Evolutionary conservation across 495 filamentous ascomycete species (phyloP).

Genomic region (Clavariopsis aquatica): DNA sequence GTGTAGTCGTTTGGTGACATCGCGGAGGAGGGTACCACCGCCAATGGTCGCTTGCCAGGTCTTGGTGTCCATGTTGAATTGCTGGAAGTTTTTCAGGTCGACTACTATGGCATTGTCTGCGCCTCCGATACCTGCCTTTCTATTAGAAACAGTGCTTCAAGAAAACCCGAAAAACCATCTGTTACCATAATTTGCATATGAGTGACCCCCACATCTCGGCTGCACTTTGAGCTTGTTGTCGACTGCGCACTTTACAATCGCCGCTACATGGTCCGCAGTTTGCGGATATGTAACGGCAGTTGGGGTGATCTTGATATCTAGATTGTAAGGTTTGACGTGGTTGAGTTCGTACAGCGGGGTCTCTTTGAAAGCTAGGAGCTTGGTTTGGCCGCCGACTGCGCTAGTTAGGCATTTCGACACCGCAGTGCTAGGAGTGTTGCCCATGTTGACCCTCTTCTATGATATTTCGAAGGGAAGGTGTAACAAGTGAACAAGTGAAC

Average conservation of each 20-base stretch:
- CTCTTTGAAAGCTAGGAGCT: conserved; percentile 23
- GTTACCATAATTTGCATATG: conserved; percentile 40
- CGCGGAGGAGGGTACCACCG: conserved; percentile 36
- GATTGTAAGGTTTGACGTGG: conserved; percentile 41
- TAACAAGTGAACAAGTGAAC: not conserved
- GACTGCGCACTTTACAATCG: conserved; percentile 38
- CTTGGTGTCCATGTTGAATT: conserved; percentile 45
- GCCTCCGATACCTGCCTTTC: conserved; percentile 54
- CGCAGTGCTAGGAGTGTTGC: conserved; percentile 26
- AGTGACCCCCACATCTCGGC: conserved; percentile 37
- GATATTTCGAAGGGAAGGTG: not conserved
- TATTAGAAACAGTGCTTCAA: not conserved
- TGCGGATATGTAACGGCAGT: conserved; percentile 37
- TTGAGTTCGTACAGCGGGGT: conserved; percentile 27
- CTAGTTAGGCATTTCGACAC: conserved; percentile 26
- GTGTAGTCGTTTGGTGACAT: conserved; percentile 38
- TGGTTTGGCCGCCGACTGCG: conserved; percentile 30
- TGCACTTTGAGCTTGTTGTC: conserved; percentile 37
- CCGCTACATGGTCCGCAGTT: conserved; percentile 35
- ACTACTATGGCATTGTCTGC: conserved; percentile 49
- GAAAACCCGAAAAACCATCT: not conserved
- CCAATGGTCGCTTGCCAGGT: conserved; percentile 39
- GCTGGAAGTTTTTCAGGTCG: conserved; percentile 51
- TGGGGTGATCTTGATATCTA: conserved; percentile 31
- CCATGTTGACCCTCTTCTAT: conserved; percentile 3